Percentiles rank a stretch among this genome's conserved stretches.
These are phyloP conservation scores for Pseudopyricularia cyperi DNA, from an alignment of 2,329 filamentous ascomycete species.

Conservation along the genomic window DNA sequence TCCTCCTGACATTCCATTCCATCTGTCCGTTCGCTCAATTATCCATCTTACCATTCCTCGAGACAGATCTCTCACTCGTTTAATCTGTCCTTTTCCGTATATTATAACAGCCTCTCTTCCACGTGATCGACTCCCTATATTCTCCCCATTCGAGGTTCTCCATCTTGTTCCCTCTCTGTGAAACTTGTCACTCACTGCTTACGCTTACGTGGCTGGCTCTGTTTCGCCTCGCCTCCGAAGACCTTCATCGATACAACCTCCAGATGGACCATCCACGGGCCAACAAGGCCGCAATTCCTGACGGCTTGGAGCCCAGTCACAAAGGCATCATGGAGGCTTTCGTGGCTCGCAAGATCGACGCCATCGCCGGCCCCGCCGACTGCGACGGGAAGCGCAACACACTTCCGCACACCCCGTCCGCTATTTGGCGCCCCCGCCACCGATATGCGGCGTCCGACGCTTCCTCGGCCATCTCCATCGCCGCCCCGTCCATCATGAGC, in stretches of 20 bases:
- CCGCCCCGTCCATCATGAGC: slow-evolving; percentile 1
- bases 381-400: neutral
- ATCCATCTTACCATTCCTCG: no score
- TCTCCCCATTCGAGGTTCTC: neutral
- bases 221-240: no score
- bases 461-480: slow-evolving; percentile 2
- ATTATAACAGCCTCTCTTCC: no score
- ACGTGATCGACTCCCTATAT: neutral
- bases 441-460: neutral
- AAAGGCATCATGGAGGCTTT: neutral
- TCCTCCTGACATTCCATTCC: no score
- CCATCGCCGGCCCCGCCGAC: neutral
- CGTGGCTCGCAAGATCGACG: neutral
- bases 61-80: no score
- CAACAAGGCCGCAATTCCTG: neutral
- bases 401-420: neutral
- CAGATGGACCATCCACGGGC: neutral
- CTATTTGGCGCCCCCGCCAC: neutral
- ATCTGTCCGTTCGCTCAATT: no score
- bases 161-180: neutral
- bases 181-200: neutral
- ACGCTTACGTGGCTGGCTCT: neutral
- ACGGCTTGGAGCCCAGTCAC: neutral
- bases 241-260: no score
- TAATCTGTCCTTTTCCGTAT: no score